Conservation (phyloP, 805 yeast species). For the Lipomyces japonicus region DNA sequence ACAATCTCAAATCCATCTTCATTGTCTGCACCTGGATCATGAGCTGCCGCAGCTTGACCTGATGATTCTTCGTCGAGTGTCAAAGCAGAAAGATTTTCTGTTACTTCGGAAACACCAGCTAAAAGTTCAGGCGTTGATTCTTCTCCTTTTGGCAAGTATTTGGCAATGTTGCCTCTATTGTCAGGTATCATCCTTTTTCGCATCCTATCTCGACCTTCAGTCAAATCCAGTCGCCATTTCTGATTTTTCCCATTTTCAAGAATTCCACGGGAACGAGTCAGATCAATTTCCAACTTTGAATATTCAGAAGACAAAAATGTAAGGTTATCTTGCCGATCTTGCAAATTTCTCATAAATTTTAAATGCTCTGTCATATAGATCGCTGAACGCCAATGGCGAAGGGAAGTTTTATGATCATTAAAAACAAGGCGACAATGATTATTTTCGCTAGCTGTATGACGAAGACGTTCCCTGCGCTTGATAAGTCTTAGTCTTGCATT, state of each 20-base stretch:
- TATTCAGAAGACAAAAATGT: constrained; percentile 49
- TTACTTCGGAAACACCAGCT: not conserved
- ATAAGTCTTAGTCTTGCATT: constrained; percentile 6
- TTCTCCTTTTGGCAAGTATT: constrained; percentile 41
- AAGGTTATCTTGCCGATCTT: constrained; percentile 63
- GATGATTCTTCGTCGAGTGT: not conserved
- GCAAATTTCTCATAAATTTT: constrained; percentile 51
- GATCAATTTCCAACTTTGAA: constrained; percentile 46
- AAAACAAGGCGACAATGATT: constrained; percentile 10
- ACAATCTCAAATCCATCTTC: constrained; percentile 34
- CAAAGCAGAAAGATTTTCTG: constrained; percentile 9
- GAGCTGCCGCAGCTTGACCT: constrained; percentile 4
- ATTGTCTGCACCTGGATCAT: constrained; percentile 26
- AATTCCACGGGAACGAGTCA: constrained; percentile 37
- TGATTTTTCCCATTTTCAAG: constrained; percentile 28
- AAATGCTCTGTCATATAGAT: constrained; percentile 36
- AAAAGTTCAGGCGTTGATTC: constrained; percentile 1
- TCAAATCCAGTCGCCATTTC: constrained; percentile 56
- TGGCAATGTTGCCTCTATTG: constrained; percentile 46
- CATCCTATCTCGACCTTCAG: constrained; percentile 68
- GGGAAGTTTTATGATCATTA: constrained; percentile 21
- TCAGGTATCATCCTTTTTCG: constrained; percentile 58
- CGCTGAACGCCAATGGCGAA: constrained; percentile 30
- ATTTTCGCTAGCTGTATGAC: constrained; percentile 14
- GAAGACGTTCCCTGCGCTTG: constrained; percentile 21